Evolutionary conservation across 306 rosid species (phyloP).

Genomic region (Mimosa pudica): DNA sequence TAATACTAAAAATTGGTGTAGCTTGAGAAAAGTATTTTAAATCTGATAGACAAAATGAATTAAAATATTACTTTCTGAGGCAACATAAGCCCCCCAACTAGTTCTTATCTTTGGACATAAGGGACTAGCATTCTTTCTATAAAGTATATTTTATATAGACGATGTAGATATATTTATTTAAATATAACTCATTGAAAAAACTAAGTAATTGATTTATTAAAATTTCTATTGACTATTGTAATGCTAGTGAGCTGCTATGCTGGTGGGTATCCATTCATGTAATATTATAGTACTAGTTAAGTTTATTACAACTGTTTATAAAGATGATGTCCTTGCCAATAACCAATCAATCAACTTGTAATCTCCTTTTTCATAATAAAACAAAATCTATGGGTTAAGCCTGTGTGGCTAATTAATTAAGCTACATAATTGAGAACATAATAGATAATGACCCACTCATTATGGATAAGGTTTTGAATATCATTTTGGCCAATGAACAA

Average conservation of each 20-base stretch:
- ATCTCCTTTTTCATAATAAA: not conserved
- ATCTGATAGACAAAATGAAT: too few species aligned
- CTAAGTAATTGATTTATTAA: not conserved
- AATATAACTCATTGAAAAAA: not conserved
- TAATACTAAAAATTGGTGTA: too few species aligned
- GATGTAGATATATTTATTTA: not conserved
- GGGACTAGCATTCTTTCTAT: not conserved
- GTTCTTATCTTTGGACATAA: not conserved
- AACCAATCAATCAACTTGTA: not conserved
- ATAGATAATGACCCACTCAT: constrained; percentile 4
- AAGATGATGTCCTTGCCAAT: not conserved
- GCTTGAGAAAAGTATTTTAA: too few species aligned
- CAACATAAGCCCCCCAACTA: too few species aligned
- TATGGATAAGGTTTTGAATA: too few species aligned
- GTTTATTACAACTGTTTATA: not conserved
- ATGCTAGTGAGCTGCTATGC: not conserved
- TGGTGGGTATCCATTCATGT: not conserved
- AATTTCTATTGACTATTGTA: not conserved
- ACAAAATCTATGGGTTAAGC: not conserved
- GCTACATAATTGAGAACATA: not conserved
- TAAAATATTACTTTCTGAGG: too few species aligned
- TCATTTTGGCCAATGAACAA: too few species aligned
- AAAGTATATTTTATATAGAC: not conserved
- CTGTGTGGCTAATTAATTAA: not conserved
- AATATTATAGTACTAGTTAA: not conserved